A percentile compares a stretch with the other conserved stretches of the same genome.
Conservation (phyloP, 2,329 filamentous ascomycete species). For the Cryoendolithus antarcticus region DNA sequence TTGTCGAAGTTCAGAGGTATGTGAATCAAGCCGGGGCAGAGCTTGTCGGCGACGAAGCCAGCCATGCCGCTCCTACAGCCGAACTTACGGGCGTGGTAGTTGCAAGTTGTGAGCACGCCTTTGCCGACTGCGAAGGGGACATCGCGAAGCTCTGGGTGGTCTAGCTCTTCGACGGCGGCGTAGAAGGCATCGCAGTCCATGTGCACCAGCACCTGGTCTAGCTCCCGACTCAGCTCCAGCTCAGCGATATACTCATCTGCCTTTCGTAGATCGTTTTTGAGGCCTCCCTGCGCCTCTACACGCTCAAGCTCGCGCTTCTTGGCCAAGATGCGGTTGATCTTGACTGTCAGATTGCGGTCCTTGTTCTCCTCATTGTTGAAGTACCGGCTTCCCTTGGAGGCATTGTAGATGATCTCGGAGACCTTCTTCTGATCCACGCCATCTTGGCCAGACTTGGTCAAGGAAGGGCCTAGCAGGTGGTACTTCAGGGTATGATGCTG, state of each 20-base stretch:
- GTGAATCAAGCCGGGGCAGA: slow-evolving; percentile 79
- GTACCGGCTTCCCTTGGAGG: slow-evolving; percentile 90
- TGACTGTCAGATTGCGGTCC: slow-evolving; percentile 71
- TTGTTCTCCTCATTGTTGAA: slow-evolving; percentile 81
- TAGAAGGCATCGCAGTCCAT: slow-evolving; percentile 98
- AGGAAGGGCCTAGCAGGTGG: slow-evolving; percentile 73
- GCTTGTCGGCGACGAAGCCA: slow-evolving; percentile 83
- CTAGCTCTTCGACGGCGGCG: slow-evolving; percentile 71
- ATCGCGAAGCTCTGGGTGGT: slow-evolving; percentile 68
- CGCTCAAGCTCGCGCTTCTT: slow-evolving; percentile 66
- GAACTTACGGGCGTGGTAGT: slow-evolving; percentile 81
- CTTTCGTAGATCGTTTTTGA: slow-evolving; percentile 58
- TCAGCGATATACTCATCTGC: slow-evolving; percentile 73
- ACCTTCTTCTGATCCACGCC: slow-evolving; percentile 89
- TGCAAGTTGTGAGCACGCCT: slow-evolving; percentile 60
- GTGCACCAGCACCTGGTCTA: slow-evolving; percentile 78
- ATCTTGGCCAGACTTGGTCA: slow-evolving; percentile 90
- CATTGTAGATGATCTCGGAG: slow-evolving; percentile 92
- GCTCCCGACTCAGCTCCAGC: slow-evolving; percentile 65
- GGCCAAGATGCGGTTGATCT: slow-evolving; percentile 67
- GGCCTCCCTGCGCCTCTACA: slow-evolving; percentile 41
- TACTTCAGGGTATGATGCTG: slow-evolving; percentile 68
- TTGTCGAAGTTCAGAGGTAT: slow-evolving; percentile 81
- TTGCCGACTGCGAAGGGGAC: slow-evolving; percentile 84
- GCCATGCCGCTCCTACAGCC: slow-evolving; percentile 94